Base-by-base conservation (phyloP, 2,329 filamentous ascomycete species). In the Fusarium armeniacum region DNA sequence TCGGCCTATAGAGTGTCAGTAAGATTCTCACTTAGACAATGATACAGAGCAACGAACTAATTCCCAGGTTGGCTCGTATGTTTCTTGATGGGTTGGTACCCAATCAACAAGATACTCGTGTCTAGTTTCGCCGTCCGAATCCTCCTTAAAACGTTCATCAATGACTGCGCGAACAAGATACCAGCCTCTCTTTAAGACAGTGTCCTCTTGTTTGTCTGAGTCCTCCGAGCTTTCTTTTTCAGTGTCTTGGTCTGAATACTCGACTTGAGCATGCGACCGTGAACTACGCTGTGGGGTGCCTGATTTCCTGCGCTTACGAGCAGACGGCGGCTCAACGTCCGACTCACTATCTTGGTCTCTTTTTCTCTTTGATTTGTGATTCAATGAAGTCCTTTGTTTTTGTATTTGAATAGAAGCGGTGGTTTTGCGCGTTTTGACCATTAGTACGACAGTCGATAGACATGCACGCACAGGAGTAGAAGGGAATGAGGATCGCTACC, bases 81-180 rank as follows among this genome's bases (percentile, higher is more conserved):
- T 28, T 58, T 79, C 78, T 4, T 79, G 79, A 6, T 61, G 54
- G 52, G 79, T 70, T 62, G 77, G 74, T 54, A 78, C 78, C 80
- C 81, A 83, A 58, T 81, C 77, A 16, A 83, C 77, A 20, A 81
- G 65, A 45, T 81, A 83, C 58, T 80, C 69, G 16, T 75, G 65
- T 36, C 62, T 62, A 30, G 73, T 75, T 8, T 64, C 32, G 38
- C 70, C 70, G 38, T 66, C 35, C 41, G 49, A 52, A 30, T 18
- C 35, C 35, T 52, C 49, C 28, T 11, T 30, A 52, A 52, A 30
- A 20, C 49, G 49, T 70, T 83, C 80, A 47, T 78, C 73, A 47
- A 82, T 53, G 30, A 83, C 81, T 13, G 66, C 67, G n/a, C 65
- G 74, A 61, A 82, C 79, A 15, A 49, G 65, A 32, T 58, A 81